phyloP scores from a whole-genome alignment of 768 basidiomycete genomes.

The Kwoniella heveanensis region DNA sequence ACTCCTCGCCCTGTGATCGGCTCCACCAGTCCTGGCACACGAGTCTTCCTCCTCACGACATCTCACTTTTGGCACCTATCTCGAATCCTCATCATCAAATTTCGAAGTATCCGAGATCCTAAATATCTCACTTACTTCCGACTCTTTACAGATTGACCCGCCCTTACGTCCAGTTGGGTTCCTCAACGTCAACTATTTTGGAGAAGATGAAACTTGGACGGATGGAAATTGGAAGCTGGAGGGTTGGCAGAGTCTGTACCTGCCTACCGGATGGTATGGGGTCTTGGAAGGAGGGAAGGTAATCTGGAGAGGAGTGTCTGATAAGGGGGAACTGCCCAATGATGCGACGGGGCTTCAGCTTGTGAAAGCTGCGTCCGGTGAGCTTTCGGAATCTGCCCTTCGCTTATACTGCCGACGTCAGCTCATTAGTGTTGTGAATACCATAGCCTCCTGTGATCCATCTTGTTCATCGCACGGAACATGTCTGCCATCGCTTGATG shows the following conservation, averaged over 20 bases:
- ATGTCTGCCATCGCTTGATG: conserved; percentile 27
- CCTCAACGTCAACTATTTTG: conserved; percentile 14
- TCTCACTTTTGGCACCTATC: conserved; percentile 24
- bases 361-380: conserved; percentile 31
- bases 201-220: conserved; percentile 2
- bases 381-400: conserved; percentile 11
- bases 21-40: conserved; percentile 28
- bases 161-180: conserved; percentile 33
- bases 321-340: conserved; percentile 29
- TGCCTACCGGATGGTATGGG: conserved; percentile 42
- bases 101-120: conserved; percentile 22
- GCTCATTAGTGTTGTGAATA: background rate
- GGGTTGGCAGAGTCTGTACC: conserved; percentile 35
- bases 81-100: conserved; percentile 12
- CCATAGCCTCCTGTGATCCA: conserved; percentile 38
- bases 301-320: conserved; percentile 39
- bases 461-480: conserved; percentile 43
- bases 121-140: background rate
- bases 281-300: conserved; percentile 34
- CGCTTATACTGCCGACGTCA: background rate
- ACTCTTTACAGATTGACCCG: conserved; percentile 17
- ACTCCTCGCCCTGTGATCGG: too few species aligned
- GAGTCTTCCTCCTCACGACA: conserved; percentile 9
- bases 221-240: conserved; percentile 10
- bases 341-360: conserved; percentile 11